phyloP scores from a whole-genome alignment of 140 eudicot genomes.

The Ambrosia hybrid region DNA sequence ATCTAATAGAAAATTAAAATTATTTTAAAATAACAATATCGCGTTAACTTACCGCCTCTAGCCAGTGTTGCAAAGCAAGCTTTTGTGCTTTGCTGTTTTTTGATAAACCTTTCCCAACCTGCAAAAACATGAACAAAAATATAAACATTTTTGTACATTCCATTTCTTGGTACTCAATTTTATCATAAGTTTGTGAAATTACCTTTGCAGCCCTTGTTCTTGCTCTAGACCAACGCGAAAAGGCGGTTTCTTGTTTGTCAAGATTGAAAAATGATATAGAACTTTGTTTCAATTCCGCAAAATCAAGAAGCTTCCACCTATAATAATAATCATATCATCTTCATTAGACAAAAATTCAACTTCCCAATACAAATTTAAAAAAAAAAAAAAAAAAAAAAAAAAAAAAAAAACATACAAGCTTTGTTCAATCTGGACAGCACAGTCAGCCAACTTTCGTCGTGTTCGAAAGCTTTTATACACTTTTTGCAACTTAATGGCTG shows the following conservation, averaged over 20 bases:
- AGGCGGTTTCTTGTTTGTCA: conserved; percentile 84
- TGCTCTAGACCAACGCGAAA: conserved; percentile 98
- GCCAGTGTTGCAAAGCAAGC: conserved; percentile 98
- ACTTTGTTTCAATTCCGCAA: conserved; percentile 83
- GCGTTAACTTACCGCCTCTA: conserved; percentile 77
- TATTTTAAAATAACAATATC: neutral
- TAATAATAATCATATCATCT: neutral
- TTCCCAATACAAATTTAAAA: neutral
- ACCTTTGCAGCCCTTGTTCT: conserved; percentile 98
- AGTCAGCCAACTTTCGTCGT: conserved; percentile 92
- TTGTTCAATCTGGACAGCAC: conserved; percentile 93
- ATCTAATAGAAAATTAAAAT: neutral
- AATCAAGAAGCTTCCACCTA: conserved; percentile 96
- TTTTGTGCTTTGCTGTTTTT: conserved; percentile 85
- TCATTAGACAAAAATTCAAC: conserved; percentile 15
- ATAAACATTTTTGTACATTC: neutral
- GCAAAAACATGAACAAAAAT: conserved; percentile 21
- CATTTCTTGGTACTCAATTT: neutral
- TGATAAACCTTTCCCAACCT: conserved; percentile 97
- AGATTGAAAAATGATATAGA: conserved; percentile 89
- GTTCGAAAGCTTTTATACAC: conserved; percentile 97
- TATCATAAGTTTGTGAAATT: neutral
- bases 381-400: conserved; percentile 4
- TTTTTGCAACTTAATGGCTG: conserved; percentile 94
- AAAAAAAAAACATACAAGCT: conserved; percentile 56